Evolutionary conservation across 2,329 filamentous ascomycete species (phyloP).

Genomic region (Aspergillus phoenicis): DNA sequence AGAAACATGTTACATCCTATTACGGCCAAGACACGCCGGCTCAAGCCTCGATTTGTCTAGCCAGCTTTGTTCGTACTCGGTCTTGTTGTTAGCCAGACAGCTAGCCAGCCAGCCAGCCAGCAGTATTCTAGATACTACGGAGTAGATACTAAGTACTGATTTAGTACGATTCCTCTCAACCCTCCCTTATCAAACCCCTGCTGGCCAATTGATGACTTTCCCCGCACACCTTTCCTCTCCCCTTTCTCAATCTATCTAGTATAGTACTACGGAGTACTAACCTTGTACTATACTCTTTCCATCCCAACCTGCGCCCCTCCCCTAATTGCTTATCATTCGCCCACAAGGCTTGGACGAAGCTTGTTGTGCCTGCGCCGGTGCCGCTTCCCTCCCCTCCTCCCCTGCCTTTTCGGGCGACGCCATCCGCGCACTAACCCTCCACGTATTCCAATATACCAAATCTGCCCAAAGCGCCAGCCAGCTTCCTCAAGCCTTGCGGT

Average conservation of each 20-base stretch:
- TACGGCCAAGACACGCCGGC: not conserved
- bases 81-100: no score
- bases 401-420: no score
- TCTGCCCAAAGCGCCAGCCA: no score
- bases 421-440: not conserved
- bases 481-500: not conserved
- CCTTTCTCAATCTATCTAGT: not conserved
- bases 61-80: no score
- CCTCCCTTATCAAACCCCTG: not conserved
- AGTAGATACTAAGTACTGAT: not conserved
- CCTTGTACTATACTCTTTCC: no score
- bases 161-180: not conserved
- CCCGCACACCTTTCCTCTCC: not conserved
- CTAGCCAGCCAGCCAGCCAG: no score
- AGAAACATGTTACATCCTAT: not conserved
- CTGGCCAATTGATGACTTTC: not conserved
- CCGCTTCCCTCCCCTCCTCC: not conserved
- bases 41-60: no score
- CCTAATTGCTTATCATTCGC: conserved; percentile 8
- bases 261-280: not conserved
- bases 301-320: not conserved
- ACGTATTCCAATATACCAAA: no score
- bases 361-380: conserved; percentile 6
- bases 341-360: conserved; percentile 10
- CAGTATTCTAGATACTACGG: no score